Percentiles rank a stretch among this genome's conserved stretches.
These are phyloP conservation scores for Azolla pinnata DNA, from an alignment of 75 land plant genomes.

Conservation along the genomic window DNA sequence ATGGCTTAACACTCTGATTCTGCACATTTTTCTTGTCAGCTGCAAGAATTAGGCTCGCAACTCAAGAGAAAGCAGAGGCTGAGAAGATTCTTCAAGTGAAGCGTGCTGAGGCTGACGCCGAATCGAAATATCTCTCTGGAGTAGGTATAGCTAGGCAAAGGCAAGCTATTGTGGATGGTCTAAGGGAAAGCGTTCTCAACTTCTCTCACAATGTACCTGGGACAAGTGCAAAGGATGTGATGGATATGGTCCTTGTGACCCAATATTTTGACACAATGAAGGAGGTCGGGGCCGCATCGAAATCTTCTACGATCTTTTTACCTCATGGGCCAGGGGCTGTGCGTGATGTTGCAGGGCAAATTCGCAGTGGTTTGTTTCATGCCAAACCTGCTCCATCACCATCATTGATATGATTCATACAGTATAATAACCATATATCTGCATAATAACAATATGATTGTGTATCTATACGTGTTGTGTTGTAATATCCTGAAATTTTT, in stretches of 20 bases:
- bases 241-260: constrained; percentile 91
- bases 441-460: too few species aligned
- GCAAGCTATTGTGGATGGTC: constrained; percentile 87
- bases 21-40: constrained; percentile 23
- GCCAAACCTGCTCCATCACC: constrained; percentile 11
- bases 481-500: too few species aligned
- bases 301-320: constrained; percentile 70
- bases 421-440: too few species aligned
- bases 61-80: constrained; percentile 82
- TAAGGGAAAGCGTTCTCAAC: constrained; percentile 76
- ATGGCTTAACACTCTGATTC: too few species aligned
- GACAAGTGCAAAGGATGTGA: constrained; percentile 81
- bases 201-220: constrained; percentile 88
- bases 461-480: too few species aligned
- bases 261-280: constrained; percentile 94
- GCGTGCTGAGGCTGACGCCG: constrained; percentile 92
- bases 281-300: constrained; percentile 75
- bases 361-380: constrained; percentile 76
- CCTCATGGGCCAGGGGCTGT: constrained; percentile 96
- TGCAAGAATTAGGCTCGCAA: constrained; percentile 59
- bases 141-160: constrained; percentile 85
- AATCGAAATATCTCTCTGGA: constrained; percentile 79
- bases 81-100: constrained; percentile 90
- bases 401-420: too few species aligned
- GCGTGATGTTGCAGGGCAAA: constrained; percentile 72